Evolutionary conservation across 768 basidiomycete genomes (phyloP).

Genomic region (Tricholomella constricta): DNA sequence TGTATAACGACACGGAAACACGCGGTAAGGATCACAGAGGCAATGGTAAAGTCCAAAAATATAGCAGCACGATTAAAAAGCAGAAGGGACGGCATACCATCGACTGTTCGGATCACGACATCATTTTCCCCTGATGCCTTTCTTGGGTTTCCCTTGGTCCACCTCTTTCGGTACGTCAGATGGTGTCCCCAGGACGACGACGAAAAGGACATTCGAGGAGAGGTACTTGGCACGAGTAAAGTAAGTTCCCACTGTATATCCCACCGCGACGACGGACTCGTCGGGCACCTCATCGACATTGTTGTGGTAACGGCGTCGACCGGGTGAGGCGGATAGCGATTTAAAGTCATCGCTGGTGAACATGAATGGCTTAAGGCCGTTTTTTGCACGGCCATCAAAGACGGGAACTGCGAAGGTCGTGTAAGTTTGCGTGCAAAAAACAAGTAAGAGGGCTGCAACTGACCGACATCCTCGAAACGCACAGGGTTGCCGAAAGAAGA

Average conservation of each 20-base stretch:
- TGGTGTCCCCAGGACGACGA: background rate
- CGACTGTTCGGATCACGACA: background rate
- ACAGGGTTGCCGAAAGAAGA: background rate
- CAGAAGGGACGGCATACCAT: background rate
- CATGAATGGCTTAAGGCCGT: background rate
- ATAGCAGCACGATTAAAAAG: background rate
- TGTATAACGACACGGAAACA: too few relatives aligned
- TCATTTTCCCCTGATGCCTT: background rate
- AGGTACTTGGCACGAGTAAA: background rate
- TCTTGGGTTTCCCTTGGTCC: background rate
- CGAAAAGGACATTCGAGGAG: background rate
- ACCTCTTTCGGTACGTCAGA: background rate
- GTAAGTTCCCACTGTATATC: background rate
- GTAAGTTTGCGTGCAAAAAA: background rate
- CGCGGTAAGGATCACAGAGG: too few relatives aligned
- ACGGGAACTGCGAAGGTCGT: constrained; percentile 3
- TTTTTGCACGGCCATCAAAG: constrained; percentile 1
- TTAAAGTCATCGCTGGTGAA: background rate
- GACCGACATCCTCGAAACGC: background rate
- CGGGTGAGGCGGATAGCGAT: background rate
- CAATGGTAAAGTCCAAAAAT: background rate
- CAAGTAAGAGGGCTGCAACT: background rate
- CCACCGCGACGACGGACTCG: background rate
- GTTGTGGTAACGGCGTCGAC: background rate
- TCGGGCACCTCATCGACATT: background rate